Evolutionary conservation across 352 stramenopile species (phyloP).

Genomic region (Phytophthora europaea): DNA sequence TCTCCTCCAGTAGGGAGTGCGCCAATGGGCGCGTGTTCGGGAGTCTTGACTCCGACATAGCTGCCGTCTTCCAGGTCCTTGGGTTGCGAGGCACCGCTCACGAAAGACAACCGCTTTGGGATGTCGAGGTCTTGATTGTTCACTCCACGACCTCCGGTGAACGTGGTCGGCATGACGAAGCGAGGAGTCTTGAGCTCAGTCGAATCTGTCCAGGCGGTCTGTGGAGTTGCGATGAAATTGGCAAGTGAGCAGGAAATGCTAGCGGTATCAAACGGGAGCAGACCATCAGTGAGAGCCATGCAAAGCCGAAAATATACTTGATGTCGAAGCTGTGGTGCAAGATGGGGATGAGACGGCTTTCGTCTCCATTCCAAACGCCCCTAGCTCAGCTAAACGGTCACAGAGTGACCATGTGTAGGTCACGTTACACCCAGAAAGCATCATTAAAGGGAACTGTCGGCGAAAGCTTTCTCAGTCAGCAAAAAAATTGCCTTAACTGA

Average conservation of each 20-base stretch:
- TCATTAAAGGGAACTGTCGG: not conserved
- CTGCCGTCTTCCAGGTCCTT: conserved; percentile 35
- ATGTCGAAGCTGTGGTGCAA: not conserved
- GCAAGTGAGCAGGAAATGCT: conserved; percentile 1
- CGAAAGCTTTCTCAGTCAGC: not conserved
- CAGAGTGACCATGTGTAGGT: not conserved
- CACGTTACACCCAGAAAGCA: not conserved
- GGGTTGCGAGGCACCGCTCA: conserved; percentile 33
- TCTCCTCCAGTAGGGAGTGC: conserved; percentile 19
- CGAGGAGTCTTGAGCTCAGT: conserved; percentile 25
- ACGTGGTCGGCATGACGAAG: conserved; percentile 35
- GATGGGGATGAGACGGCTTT: not conserved
- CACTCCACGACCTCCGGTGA: not conserved
- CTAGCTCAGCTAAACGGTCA: not conserved
- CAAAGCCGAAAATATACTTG: not conserved
- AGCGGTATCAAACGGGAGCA: not conserved
- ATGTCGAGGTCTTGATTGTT: conserved; percentile 29
- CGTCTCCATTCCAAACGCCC: not conserved
- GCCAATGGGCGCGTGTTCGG: conserved; percentile 16
- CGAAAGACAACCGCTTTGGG: conserved; percentile 44
- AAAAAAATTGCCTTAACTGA: not conserved
- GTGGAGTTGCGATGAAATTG: conserved; percentile 1
- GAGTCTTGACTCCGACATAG: conserved; percentile 40
- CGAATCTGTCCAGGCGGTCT: not conserved
- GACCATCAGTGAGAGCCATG: not conserved